Percentiles rank a stretch among this genome's conserved stretches.
These are phyloP conservation scores for Fagopyrum tataricum DNA, from an alignment of 148 eudicot genomes.

Conservation along the genomic window DNA sequence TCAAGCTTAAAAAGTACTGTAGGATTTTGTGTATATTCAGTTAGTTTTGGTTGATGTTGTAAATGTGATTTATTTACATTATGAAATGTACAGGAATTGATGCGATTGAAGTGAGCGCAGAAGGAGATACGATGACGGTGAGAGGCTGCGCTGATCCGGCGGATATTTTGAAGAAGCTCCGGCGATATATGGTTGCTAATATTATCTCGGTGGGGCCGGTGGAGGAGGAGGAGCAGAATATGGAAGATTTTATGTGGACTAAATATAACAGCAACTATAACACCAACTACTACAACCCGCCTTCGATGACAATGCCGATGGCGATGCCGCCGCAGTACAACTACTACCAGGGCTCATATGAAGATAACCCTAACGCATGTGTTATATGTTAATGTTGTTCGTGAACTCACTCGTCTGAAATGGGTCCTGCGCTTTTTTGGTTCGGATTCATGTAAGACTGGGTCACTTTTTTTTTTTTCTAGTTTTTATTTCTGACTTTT, in stretches of 20 bases:
- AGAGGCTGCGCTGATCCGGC: conserved; percentile 32
- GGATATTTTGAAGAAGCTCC: conserved; percentile 37
- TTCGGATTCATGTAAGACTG: no score
- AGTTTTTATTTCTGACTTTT: no score
- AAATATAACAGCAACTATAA: background rate
- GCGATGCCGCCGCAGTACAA: background rate
- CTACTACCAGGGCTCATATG: background rate
- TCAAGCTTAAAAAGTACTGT: no score
- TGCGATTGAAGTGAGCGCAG: no score
- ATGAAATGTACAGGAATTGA: no score
- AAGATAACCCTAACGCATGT: background rate
- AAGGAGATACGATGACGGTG: no score
- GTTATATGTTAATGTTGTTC: background rate
- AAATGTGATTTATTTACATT: no score
- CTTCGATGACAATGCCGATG: background rate
- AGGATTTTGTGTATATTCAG: no score
- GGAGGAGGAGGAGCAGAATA: conserved; percentile 26
- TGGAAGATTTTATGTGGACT: conserved; percentile 27
- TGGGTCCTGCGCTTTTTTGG: no score
- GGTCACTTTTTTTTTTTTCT: no score
- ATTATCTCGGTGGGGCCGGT: conserved; percentile 47
- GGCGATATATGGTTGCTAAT: conserved; percentile 40
- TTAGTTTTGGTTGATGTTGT: no score
- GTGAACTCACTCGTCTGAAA: no score
- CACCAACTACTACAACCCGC: background rate